Base-by-base conservation (phyloP, 306 rosid species). In the Cicer yamashitae region DNA sequence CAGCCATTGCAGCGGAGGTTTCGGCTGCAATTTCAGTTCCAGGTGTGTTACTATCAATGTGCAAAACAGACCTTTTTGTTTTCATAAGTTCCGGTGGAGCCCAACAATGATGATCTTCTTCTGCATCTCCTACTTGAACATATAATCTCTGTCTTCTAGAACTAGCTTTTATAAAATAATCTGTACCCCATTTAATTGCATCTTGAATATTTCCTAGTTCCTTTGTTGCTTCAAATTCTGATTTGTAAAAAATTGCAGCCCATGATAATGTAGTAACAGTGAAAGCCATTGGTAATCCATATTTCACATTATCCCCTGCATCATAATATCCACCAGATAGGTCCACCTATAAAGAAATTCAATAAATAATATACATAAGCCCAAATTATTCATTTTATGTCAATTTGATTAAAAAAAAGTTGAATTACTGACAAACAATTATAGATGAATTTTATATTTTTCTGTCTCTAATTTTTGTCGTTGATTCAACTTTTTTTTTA, bases 271-370 rank as follows among this genome's bases (percentile, higher is more conserved):
- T 89, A 3, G 98, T 91, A 0, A 94, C 79, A 0, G 98, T 94
- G 83, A 94, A 94, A 34, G 98, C 98, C 98, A 94, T 89, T 0
- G 98, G 98, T 2, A 94, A 86, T 6, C 97, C 98, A 65, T 89
- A 91, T 56, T 94, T 94, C 20, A 94, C 97, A 39, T 94, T 94
- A 75, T 94, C 98, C n/a, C 98, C 98, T 10, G 98, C 98, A 77
- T 94, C 98, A 74, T 91, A 94, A 70, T 94, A 91, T 79, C 98
- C 98, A 2, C 97, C 98, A 9, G n/a, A 45, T 52, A 94, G 91
- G 76, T 94, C 97, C 76, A 87, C 82, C 97, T 93, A 65, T 45
- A 58, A 58, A 9, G 4, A n/a, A 45, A 6, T 30, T 13, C 1
- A 14, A 72, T 4, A 56, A 44, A 53, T 34, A 20, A 45, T 3